Percentiles rank a stretch among this genome's conserved stretches.
These are phyloP conservation scores for Arthrobotrys pseudoclavata DNA, from an alignment of 2,329 filamentous ascomycete genomes.

Conservation along the genomic window DNA sequence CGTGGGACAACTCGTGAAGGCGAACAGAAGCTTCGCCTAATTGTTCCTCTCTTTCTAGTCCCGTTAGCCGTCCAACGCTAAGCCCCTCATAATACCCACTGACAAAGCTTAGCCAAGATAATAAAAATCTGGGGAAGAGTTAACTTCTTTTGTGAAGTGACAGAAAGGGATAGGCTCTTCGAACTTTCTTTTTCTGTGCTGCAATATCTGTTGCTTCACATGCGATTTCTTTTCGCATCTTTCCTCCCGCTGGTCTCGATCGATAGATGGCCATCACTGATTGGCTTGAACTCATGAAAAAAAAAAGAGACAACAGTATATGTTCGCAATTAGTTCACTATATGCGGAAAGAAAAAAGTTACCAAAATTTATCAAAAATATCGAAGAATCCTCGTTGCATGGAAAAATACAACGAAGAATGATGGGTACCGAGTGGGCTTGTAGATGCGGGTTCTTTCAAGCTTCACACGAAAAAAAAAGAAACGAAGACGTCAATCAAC, in stretches of 20 bases:
- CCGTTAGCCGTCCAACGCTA: slow-evolving; percentile 22
- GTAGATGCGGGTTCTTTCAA: slow-evolving; percentile 12
- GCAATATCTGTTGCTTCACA: slow-evolving; percentile 29
- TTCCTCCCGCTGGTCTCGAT: not conserved
- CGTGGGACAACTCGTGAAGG: not conserved
- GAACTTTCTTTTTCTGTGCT: slow-evolving; percentile 13
- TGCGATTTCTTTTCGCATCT: slow-evolving; percentile 24
- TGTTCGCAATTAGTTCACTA: not conserved
- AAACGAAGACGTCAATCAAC: slow-evolving; percentile 4
- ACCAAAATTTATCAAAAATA: not conserved
- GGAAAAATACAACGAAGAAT: slow-evolving; percentile 4
- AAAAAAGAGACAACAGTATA: not conserved
- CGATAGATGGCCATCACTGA: not conserved
- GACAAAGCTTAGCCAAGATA: slow-evolving; percentile 18
- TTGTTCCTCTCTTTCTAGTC: not conserved
- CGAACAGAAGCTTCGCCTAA: slow-evolving; percentile 34
- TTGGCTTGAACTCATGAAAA: slow-evolving; percentile 7
- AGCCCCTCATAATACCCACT: slow-evolving; percentile 17
- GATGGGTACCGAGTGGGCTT: not conserved
- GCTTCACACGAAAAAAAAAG: not conserved
- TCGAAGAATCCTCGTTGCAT: not conserved
- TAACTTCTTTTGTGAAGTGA: slow-evolving; percentile 13
- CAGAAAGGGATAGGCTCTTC: slow-evolving; percentile 5
- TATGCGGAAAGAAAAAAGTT: slow-evolving; percentile 6
- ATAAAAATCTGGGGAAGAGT: slow-evolving; percentile 52